Base-by-base conservation (phyloP, 345 rosid species). In the Eutrema yunnanense region DNA sequence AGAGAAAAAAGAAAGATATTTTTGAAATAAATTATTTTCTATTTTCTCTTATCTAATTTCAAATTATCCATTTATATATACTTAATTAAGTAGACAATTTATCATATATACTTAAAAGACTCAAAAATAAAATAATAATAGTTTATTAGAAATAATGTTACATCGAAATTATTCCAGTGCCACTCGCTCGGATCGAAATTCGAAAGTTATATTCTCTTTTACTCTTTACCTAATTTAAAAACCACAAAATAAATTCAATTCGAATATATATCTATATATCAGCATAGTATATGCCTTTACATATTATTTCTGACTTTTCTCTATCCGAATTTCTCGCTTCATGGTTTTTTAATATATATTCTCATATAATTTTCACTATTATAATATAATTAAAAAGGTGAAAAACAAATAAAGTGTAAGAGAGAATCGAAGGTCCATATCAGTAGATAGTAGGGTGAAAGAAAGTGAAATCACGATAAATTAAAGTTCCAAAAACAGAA, bases 161-260 rank as follows among this genome's bases (percentile, higher is more conserved):
- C 67, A 29, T 43, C 37, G 10, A 57, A 57, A 74, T 44, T 61
- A 75, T 75, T 61, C 79, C 22, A 75, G 13, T 68, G 79, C 74
- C 73, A 75, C 79, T 75, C 73, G 57, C 62, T 68, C 36, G 50
- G 33, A 69, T 69, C 74, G 57, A 75, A 52, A 75, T 75, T 75
- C 65, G 64, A 69, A 68, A 68, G 65, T 68, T 61, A 75, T 61
- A 75, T 75, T 62, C 69, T 75, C 26, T 74, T 51, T 42, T 57
- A 33, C 62, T 51, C 74, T 75, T 62, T 69, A 61, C 36, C 67
- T 37, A 53, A 69, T 75, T 27, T 44, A 11, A 53, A 61, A 68
- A 61, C 29, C 65, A 68, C 65, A 37, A 67, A 67, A 66, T 38
- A 9, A 46, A 3, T 6, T 43, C 53, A 44, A 53, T 62, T 32